Evolutionary conservation across 306 rosid genomes (phyloP), one percentile per base, ranked within the genome.

Genomic region (cucumber (Cucumis sativus)): DNA sequence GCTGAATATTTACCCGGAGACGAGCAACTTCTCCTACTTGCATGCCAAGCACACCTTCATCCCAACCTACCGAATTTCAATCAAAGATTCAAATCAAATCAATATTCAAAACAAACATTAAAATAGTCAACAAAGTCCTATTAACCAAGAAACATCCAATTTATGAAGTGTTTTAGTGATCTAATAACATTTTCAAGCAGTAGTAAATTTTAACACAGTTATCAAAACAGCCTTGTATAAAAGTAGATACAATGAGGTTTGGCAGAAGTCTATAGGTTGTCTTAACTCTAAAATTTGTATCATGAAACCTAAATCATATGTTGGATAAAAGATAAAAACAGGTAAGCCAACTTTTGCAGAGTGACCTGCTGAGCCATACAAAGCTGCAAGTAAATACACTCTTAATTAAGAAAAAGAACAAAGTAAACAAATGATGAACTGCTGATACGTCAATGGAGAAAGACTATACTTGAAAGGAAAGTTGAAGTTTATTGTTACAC

Each of bases 11-110:
- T 88, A 94, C 98, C 97, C 92, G 87, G 64, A 94, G 92, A 77
- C 95, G 96, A 88, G 98, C 97, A 83, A 90, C 92, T 88, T 94
- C 97, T 58, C 98, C 98, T 33, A 92, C 1, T 84, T 94, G 97
- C 97, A 94, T 94, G 70, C 85, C 90, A 5, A 92, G 43, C 28
- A 94, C 98, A 78, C 98, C 98, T 85, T 94, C 98, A 85, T 94
- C 98, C 98, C 97, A 92, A 78, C 97, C 98, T 93, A 68, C 57
- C 82, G 11, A 10, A 83, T 73, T 77, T 77, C 62, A 57, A 58
- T 49, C 45, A 62, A 75, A 52, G 33, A 72, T 18, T 56, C 40
- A 30, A 70, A 14, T 66, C 14, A 60, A 33, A 39, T 54, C 10
- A 21, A 71, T 3, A 51, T 51, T 71, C 5, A 14, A 51, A 71